Base-by-base conservation (phyloP, 176 grass and related monocot species). In the Eleusine coracana region DNA sequence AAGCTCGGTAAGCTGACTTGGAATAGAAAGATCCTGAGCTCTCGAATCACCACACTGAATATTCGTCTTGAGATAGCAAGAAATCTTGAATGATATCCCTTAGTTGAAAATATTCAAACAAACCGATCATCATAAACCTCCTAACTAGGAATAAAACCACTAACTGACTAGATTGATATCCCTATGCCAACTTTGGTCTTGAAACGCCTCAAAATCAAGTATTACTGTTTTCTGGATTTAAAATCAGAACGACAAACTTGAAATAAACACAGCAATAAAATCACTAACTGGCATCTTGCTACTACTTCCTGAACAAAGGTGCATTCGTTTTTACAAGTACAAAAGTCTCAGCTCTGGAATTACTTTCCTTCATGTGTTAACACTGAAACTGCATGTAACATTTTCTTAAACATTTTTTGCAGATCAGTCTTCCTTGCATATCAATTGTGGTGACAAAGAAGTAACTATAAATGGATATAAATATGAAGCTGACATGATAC, bases 401-500 rank as follows among this genome's bases (percentile, higher is more conserved):
- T 73, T 74, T 9, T 37, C 70, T 0, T 34, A 29, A 20, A 49
- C 64, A 74, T 37, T 41, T 82, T 73, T 60, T 46, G 80, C 87
- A 98, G 93, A 98, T 75, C 70, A 5, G 52, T 82, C 75, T 66
- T 83, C 72, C 31, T 80, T 98, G 77, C 77, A 95, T 73, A 98
- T 98, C 37, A 98, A 98, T 54, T 98, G 96, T 83, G 93, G 93
- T 73, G 93, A 83, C 70, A 88, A 87, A 93, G 96, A 90, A 84
- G 67, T 62, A 79, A 80, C 13, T 74, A 73, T 93, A 46, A 90
- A 92, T 25, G 65, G 73, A 81, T 74, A 37, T 12, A 92, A 88
- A 78, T 98, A 93, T 55, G 93, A 98, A 90, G 88, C 79, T 31
- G 96, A 98, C 79, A 80, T 14, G 17, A 82, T 74, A 31, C 71